Percentiles rank a stretch among this genome's conserved stretches.
Evolutionary conservation across 768 basidiomycete genomes (phyloP).

Genomic region (Sporobolomyces roseus): DNA sequence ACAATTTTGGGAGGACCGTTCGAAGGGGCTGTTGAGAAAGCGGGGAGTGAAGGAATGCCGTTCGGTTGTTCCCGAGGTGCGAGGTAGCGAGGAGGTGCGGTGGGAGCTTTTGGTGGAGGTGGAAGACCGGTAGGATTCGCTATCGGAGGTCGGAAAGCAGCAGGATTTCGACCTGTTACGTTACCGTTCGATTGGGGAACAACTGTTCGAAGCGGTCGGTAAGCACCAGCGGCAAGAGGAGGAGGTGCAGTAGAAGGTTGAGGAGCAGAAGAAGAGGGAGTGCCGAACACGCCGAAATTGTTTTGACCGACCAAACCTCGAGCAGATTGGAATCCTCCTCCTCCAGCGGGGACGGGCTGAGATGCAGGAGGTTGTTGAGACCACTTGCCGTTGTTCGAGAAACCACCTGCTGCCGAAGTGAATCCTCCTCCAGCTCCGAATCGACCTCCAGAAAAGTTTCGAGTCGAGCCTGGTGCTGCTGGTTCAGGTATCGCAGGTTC

Average conservation of each 20-base stretch:
- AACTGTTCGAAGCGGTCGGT: no score
- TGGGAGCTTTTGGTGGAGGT: background rate
- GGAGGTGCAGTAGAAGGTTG: background rate
- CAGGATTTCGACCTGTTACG: no score
- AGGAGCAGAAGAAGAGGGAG: no score
- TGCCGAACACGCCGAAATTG: background rate
- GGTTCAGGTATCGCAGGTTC: background rate
- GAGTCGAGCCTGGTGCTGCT: background rate
- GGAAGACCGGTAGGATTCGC: constrained; percentile 2
- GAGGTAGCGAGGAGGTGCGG: background rate
- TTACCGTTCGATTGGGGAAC: no score
- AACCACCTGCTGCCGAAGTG: background rate
- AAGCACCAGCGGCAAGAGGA: no score
- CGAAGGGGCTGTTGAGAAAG: background rate
- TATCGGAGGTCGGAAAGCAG: background rate
- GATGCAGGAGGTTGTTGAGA: background rate
- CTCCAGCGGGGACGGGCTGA: constrained; percentile 21
- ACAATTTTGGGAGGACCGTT: constrained; percentile 18
- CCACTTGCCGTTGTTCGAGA: constrained; percentile 3
- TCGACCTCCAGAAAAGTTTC: background rate
- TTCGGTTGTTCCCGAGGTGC: background rate
- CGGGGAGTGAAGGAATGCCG: background rate
- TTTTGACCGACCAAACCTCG: constrained; percentile 10
- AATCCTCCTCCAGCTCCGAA: constrained; percentile 10
- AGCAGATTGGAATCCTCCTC: constrained; percentile 29